Conservation (phyloP, 768 basidiomycete species). For the Mrakia frigida region DNA sequence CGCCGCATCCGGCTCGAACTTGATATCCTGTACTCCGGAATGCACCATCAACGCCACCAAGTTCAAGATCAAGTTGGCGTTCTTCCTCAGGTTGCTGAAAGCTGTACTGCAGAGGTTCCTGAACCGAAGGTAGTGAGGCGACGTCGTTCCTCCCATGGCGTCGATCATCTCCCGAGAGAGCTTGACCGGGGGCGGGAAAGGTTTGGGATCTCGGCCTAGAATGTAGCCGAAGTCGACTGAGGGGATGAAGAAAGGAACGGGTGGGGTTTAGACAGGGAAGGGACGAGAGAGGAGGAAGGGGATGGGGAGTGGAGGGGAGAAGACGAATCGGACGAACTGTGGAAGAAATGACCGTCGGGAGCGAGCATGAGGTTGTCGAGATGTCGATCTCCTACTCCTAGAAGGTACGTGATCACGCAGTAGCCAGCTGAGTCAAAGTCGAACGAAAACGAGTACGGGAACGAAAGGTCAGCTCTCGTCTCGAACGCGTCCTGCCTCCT, state of each 20-base stretch:
- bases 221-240: constrained; percentile 98
- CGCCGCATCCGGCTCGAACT: constrained; percentile 55
- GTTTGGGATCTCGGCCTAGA: constrained; percentile 92
- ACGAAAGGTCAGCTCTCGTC: constrained; percentile 12
- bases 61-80: constrained; percentile 93
- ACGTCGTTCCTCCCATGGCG: constrained; percentile 95
- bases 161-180: constrained; percentile 99
- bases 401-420: constrained; percentile 90
- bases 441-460: neutral
- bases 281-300: neutral
- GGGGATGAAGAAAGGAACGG: neutral
- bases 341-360: constrained; percentile 98
- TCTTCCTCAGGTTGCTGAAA: constrained; percentile 91
- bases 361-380: constrained; percentile 88
- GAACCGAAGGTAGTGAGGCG: constrained; percentile 93
- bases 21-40: constrained; percentile 96
- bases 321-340: constrained; percentile 53
- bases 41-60: constrained; percentile 95
- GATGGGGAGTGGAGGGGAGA: neutral
- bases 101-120: constrained; percentile 97
- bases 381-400: constrained; percentile 96
- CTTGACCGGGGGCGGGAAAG: constrained; percentile 95
- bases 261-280: neutral
- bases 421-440: constrained; percentile 71
- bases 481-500: no score